Evolutionary conservation across 73 alveolate species (phyloP), one percentile per base, ranked within the genome.

Genomic region (Blepharisma japonicum): DNA sequence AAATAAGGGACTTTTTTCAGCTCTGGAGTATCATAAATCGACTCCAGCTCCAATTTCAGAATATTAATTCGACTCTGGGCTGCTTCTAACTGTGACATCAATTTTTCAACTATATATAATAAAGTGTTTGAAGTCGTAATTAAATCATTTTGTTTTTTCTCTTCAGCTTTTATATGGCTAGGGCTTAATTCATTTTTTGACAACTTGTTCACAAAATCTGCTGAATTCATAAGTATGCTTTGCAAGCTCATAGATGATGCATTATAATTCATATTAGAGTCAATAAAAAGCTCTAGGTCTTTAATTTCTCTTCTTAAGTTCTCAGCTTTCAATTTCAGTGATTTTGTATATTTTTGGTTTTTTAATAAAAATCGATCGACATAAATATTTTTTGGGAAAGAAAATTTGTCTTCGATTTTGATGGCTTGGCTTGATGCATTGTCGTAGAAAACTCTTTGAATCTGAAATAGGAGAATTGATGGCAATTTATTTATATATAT

Each of bases 291-390:
- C 66, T 47, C 81, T 51, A 88, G 68, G 56, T 71, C 53, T 54
- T 74, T 72, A 42, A 71, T 54, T 53, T 85, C 67, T 27, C 7
- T 51, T 32, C 71, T 88, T 6, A 84, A 56, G 49, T 80, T 71
- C 5, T 78, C 50, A 50, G 55, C 86, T 46, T 83, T n/a, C 32
- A 88, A 85, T 42, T 88, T 77, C 67, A 80, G 84, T 53, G 11
- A 18, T 45, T 7, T 11, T n/a, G 76, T 9, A n/a, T 82, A 70
- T 11, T 83, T 53, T 48, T 79, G 71, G 47, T 91, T 92, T 46
- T 84, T 66, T 46, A 56, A 54, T 47, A 88, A 45, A 80, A 92
- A 92, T 55, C 95, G 83, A 68, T 92, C 98, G 6, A 88, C 78
- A 55, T 77, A 90, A 6, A 90, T 85, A 21, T 76, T 90, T 55